Evolutionary conservation across 805 yeast genomes (phyloP).

Genomic region (Clavispora asparagi): DNA sequence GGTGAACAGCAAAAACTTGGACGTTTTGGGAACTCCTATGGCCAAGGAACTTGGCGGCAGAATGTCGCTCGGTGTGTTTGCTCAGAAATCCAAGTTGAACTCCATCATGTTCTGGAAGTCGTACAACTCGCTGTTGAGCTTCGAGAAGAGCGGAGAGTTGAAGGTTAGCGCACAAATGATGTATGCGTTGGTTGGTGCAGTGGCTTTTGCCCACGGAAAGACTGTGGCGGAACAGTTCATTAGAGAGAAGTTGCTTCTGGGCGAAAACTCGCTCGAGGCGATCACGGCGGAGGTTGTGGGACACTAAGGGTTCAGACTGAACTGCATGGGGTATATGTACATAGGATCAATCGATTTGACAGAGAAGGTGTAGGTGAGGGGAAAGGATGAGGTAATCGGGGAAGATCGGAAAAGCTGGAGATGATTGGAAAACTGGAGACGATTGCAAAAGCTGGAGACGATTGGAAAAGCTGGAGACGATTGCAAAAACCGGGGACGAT

Average conservation of each 20-base stretch:
- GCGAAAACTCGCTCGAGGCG: constrained; percentile 25
- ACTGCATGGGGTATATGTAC: constrained; percentile 1
- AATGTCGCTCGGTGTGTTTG: constrained; percentile 46
- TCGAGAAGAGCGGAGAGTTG: constrained; percentile 51
- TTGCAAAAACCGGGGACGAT: too few species aligned
- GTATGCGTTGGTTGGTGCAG: constrained; percentile 65
- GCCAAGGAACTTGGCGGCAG: constrained; percentile 51
- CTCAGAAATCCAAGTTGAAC: constrained; percentile 44
- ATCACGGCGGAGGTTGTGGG: constrained; percentile 24
- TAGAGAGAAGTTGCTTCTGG: constrained; percentile 41
- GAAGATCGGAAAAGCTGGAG: too few species aligned
- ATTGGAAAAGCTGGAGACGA: too few species aligned
- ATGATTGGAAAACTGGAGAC: too few species aligned
- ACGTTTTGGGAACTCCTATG: constrained; percentile 52
- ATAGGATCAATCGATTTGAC: constrained; percentile 1
- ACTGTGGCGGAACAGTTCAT: constrained; percentile 54
- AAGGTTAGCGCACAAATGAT: constrained; percentile 50
- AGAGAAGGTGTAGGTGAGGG: neutral
- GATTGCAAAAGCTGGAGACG: too few species aligned
- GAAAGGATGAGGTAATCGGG: too few species aligned
- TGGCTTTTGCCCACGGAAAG: constrained; percentile 59
- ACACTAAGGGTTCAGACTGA: neutral
- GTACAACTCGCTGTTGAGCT: constrained; percentile 42
- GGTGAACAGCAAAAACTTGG: constrained; percentile 49
- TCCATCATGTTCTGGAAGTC: constrained; percentile 63